Evolutionary conservation across 306 rosid genomes (phyloP), one percentile per base, ranked within the genome.

Genomic region (Lupinus albus): DNA sequence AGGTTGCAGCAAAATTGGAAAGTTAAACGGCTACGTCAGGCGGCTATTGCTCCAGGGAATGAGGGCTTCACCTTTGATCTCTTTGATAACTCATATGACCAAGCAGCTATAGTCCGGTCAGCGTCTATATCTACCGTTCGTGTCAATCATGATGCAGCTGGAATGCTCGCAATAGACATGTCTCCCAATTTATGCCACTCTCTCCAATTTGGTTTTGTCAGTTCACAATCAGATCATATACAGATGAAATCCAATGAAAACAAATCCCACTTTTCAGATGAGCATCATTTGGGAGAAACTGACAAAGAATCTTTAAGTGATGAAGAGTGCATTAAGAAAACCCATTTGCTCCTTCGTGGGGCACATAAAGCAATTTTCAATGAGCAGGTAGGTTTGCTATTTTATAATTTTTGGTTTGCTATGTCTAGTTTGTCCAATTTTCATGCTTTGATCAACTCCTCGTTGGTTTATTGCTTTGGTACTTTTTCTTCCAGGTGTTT

Each of bases 1-100:
- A 89, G 98, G 72, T 75, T 93, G 84, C 98, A 93, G 94, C 97
- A 93, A 84, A 93, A 89, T 65, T 93, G 98, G 97, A 93, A 89
- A 86, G 96, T 93, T 78, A 88, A 93, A 80, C 83, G 92, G 70
- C 99, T 82, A 72, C 97, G 96, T 30, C 80, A 83, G 64, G 85
- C 86, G 44, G 84, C 89, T 79, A 78, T 88, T 64, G 81, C 80
- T 75, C 88, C 97, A 41, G 97, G 89, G 74, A 90, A 76, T 83
- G 99, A 90, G 81, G 96, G 97, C 80, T 93, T 93, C 81, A 86
- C 94, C 69, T 83, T 93, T 50, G 99, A 93, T 79, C 85, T 93
- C 70, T 93, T 89, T 85, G 96, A 90, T 82, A 93, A 61, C 82
- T 81, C 83, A 0, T 81, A 84, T 77, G 91, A 93, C 64, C 85